Percentiles rank a stretch among this genome's conserved stretches.
Evolutionary conservation across 331 rosid species (phyloP).

Genomic region (Erythrophleum ivorense): DNA sequence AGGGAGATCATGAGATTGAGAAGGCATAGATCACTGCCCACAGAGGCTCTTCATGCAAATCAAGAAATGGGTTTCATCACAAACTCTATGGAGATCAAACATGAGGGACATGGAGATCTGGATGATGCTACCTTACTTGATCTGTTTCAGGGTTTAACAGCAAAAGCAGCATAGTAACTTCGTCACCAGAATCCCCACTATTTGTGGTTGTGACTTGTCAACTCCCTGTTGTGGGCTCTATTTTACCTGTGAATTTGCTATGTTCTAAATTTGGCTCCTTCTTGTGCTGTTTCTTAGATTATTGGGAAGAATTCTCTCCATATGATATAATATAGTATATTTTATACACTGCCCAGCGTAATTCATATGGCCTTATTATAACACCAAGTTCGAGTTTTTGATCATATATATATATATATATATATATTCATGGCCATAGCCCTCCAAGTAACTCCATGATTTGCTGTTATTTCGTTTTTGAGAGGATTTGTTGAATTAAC

Average conservation of each 20-base stretch:
- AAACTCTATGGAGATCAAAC: constrained; percentile 43
- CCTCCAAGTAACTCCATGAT: not conserved
- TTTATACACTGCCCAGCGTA: not conserved
- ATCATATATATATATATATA: not conserved
- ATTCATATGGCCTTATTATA: not conserved
- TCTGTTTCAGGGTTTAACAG: constrained; percentile 44
- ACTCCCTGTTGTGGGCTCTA: not conserved
- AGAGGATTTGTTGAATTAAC: not conserved
- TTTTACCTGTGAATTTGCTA: not conserved
- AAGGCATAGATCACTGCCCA: constrained; percentile 51
- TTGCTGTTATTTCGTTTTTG: not conserved
- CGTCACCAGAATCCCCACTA: constrained; percentile 1
- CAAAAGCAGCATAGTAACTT: constrained; percentile 46
- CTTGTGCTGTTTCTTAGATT: not conserved
- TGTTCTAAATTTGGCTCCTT: not conserved
- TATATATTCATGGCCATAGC: not conserved
- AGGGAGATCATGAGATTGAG: constrained; percentile 65
- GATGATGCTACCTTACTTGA: constrained; percentile 42
- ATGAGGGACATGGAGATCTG: constrained; percentile 46
- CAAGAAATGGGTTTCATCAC: constrained; percentile 45
- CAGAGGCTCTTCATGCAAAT: constrained; percentile 49
- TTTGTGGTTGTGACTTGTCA: not conserved
- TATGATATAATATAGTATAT: not conserved
- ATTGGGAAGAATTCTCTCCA: not conserved
- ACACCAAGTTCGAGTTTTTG: not conserved